Conservation (phyloP, 306 rosid species). For the Echinosophora koreensis region DNA sequence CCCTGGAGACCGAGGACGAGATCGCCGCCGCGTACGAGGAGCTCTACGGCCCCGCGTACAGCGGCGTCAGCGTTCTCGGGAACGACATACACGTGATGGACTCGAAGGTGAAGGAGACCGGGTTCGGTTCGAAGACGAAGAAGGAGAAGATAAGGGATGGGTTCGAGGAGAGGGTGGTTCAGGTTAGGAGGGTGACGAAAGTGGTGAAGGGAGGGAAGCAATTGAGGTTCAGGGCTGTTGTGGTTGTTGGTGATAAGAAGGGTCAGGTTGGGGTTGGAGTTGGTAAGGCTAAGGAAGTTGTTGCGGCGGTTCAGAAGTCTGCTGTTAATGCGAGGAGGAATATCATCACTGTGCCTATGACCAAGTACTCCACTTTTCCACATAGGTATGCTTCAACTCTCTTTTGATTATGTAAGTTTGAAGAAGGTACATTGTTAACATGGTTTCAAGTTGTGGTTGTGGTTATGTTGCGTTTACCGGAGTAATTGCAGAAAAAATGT, state of each 20-base stretch:
- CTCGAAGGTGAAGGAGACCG: conserved; percentile 58
- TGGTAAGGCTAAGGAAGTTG: conserved; percentile 50
- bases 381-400: conserved; percentile 28
- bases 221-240: conserved; percentile 79
- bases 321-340: conserved; percentile 46
- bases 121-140: conserved; percentile 69
- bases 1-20: conserved; percentile 77
- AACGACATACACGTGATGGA: conserved; percentile 82
- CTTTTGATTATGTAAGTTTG: not conserved
- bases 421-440: no score
- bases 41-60: conserved; percentile 83
- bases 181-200: conserved; percentile 90
- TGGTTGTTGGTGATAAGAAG: conserved; percentile 90
- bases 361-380: conserved; percentile 50
- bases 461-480: no score
- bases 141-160: conserved; percentile 82
- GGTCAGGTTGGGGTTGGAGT: conserved; percentile 79
- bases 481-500: no score
- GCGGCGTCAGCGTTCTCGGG: conserved; percentile 73
- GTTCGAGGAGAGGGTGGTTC: conserved; percentile 91
- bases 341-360: conserved; percentile 39
- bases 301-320: conserved; percentile 49
- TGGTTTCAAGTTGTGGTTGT: no score
- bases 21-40: conserved; percentile 84
- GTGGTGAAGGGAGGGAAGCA: conserved; percentile 99